Conservation (phyloP, 2,329 filamentous ascomycete genomes). For the Penicillium sp. region DNA sequence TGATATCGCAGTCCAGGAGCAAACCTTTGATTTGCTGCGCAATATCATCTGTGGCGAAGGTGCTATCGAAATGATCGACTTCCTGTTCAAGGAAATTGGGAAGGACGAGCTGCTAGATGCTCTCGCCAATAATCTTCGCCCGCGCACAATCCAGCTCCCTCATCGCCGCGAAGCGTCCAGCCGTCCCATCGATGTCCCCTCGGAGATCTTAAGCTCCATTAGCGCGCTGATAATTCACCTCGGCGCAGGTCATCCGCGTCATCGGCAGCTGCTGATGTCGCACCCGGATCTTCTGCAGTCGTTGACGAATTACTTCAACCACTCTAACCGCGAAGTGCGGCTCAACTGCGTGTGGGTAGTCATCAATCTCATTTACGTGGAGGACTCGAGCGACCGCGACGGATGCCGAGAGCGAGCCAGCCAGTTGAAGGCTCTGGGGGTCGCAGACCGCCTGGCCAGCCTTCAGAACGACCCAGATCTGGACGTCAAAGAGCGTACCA, state of each 20-base stretch:
- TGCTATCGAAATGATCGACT: slow-evolving; percentile 75
- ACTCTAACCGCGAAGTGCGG: slow-evolving; percentile 72
- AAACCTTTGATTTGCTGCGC: slow-evolving; percentile 83
- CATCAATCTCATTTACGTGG: slow-evolving; percentile 81
- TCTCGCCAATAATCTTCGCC: slow-evolving; percentile 73
- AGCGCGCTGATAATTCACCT: slow-evolving; percentile 86
- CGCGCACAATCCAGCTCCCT: slow-evolving; percentile 41
- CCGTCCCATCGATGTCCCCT: slow-evolving; percentile 37
- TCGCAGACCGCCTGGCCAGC: slow-evolving; percentile 65
- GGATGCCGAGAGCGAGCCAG: slow-evolving; percentile 67
- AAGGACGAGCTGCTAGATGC: slow-evolving; percentile 79
- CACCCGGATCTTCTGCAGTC: slow-evolving; percentile 75
- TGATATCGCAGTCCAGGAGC: slow-evolving; percentile 84
- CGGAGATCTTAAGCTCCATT: slow-evolving; percentile 73
- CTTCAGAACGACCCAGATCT: slow-evolving; percentile 71
- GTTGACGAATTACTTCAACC: slow-evolving; percentile 71
- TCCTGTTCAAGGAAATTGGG: slow-evolving; percentile 74
- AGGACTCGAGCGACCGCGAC: slow-evolving; percentile 68
- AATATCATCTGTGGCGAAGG: slow-evolving; percentile 76
- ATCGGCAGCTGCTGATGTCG: slow-evolving; percentile 74
- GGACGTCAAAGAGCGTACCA: slow-evolving; percentile 82
- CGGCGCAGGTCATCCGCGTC: slow-evolving; percentile 75
- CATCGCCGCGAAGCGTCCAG: slow-evolving; percentile 34
- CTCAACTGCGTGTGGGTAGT: slow-evolving; percentile 79
- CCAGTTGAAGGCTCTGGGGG: slow-evolving; percentile 71